phyloP scores from a whole-genome alignment of 1,139 yeast genomes.

The Yamadazyma sp. region DNA sequence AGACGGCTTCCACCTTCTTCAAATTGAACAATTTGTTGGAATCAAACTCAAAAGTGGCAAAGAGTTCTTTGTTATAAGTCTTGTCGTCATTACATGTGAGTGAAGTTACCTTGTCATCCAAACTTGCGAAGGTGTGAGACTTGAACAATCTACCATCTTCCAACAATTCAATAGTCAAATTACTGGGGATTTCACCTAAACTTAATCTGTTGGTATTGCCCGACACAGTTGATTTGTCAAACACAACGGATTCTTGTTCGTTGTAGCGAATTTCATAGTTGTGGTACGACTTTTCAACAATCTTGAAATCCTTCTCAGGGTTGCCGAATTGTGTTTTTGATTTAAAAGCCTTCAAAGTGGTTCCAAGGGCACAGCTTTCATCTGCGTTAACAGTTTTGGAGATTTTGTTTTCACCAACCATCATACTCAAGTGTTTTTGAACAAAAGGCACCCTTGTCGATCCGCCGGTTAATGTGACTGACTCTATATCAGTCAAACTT shows the following conservation, averaged over 20 bases:
- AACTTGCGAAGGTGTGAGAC: constrained; percentile 30
- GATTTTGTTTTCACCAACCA: constrained; percentile 61
- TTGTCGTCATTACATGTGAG: constrained; percentile 47
- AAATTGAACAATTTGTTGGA: constrained; percentile 52
- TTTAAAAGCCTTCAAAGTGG: constrained; percentile 75
- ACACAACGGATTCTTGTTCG: constrained; percentile 35
- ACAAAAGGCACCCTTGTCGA: constrained; percentile 89
- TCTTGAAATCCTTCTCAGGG: constrained; percentile 53
- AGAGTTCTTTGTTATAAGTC: constrained; percentile 22
- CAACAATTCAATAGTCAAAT: constrained; percentile 43
- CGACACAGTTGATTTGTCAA: constrained; percentile 41
- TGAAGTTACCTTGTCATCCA: constrained; percentile 36
- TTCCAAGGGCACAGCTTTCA: constrained; percentile 90
- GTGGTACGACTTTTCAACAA: constrained; percentile 56
- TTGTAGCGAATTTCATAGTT: constrained; percentile 40
- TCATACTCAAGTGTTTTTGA: constrained; percentile 54
- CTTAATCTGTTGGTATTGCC: constrained; percentile 28
- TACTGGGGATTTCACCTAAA: constrained; percentile 32
- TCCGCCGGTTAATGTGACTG: constrained; percentile 88
- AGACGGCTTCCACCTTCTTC: constrained; percentile 40
- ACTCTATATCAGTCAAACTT: constrained; percentile 45
- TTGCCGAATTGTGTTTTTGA: constrained; percentile 51
- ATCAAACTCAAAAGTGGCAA: constrained; percentile 48
- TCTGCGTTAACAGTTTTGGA: constrained; percentile 95
- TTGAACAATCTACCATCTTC: constrained; percentile 57